Base-by-base conservation (phyloP, 2,329 filamentous ascomycete genomes). In the Calonectria honghensis region DNA sequence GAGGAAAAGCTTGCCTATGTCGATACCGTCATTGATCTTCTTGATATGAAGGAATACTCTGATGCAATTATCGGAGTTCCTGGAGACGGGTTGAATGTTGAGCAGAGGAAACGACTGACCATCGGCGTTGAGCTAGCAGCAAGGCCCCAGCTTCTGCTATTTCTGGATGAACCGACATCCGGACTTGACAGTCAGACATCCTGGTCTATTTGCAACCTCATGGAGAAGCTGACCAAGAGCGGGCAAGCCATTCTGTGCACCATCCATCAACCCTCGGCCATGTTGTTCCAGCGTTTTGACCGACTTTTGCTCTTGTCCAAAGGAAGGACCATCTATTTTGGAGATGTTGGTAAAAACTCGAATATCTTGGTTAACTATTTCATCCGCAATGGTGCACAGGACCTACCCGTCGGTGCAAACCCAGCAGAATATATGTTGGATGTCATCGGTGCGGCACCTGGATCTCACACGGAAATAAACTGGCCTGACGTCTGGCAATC, bases 1-100 rank as follows among this genome's bases (percentile, higher is more conserved):
- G 85, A 90, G 41, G 95, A 97, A 81, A 97, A 97, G 85, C 84
- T 96, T 2, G 93, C 91, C 2, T 97, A 97, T 74, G 95, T 97
- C 31, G 93, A 96, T 68, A 94, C 96, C 78, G 94, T 92, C 14
- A 92, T 93, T 76, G 86, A 87, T 79, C 89, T 93, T 82, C 85
- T 93, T 4, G 88, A 91, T 77, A 92, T 93, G 91, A 83, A 89
- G 37, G 90, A 92, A 67, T 93, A 91, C 68, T 91, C 91, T 1
- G 90, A 93, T 68, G 91, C 91, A 1, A 87, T 93, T 6, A 90
- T 93, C 59, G 92, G 92, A 75, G 85, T 89, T 0, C 89, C 90
- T 0, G 91, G 91, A 0, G 88, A 88, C 59, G 90, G 90, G 27
- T 85, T 92, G 7, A 91, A 91, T 64, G 88, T 91, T 13, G 90